phyloP scores from a whole-genome alignment of 176 grass and related monocot genomes.

The Luzula sylvatica region DNA sequence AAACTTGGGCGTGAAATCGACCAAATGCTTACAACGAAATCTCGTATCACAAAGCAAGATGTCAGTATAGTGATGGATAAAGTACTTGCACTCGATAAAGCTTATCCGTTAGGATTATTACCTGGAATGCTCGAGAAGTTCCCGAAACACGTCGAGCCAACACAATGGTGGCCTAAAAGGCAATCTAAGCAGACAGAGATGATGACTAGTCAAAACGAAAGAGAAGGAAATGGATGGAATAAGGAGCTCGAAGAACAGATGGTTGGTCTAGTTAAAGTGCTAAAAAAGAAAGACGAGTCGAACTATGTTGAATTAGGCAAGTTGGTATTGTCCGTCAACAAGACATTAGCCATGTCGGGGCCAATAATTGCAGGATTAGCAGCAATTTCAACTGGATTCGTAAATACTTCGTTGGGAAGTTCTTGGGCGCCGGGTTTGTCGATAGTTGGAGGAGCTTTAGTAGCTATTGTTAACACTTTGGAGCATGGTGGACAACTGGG shows the following conservation, averaged over 20 bases:
- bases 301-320: neutral
- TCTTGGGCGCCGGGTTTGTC: conserved; percentile 13
- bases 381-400: conserved; percentile 2
- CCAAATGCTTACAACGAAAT: neutral
- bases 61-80: conserved; percentile 7
- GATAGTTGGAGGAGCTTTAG: conserved; percentile 12
- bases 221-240: conserved; percentile 26
- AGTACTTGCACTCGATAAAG: conserved; percentile 29
- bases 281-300: conserved; percentile 20
- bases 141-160: conserved; percentile 22
- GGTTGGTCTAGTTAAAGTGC: conserved; percentile 7
- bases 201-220: neutral
- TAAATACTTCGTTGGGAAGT: neutral
- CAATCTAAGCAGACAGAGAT: neutral
- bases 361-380: conserved; percentile 14
- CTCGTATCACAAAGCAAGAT: conserved; percentile 2
- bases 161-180: conserved; percentile 28
- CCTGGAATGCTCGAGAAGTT: conserved; percentile 37
- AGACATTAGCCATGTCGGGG: conserved; percentile 3
- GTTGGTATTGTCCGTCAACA: conserved; percentile 1
- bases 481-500: conserved; percentile 29
- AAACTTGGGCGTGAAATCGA: conserved; percentile 21
- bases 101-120: conserved; percentile 26
- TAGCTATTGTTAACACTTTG: conserved; percentile 22
- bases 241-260: conserved; percentile 14